Evolutionary conservation across 1,139 yeast genomes (phyloP), one percentile per base, ranked within the genome.

Genomic region (Candida pseudoviswanathii): DNA sequence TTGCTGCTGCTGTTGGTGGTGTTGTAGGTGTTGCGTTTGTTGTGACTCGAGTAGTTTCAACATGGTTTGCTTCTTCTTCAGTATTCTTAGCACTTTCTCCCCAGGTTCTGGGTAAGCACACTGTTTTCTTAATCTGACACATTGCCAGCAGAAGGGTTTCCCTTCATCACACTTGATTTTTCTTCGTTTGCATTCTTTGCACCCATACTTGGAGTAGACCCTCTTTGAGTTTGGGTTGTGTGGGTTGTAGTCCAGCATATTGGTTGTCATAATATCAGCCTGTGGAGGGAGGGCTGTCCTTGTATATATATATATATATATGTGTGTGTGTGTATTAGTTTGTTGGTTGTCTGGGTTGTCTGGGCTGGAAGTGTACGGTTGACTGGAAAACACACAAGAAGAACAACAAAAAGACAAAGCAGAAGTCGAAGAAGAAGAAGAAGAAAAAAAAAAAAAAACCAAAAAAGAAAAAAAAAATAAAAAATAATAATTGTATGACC

Each of bases 101-200:
- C 77, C 72, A 34, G 59, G 54, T 41, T 54, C 58, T 44, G 78
- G 73, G 52, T 73, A 73, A 6, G 62, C 59, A 52, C 78, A 73
- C 1, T 50, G 58, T 49, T 73, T 73, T 42, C 61, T 62, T 29
- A 73, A 59, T 40, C 77, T 53, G 3, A 63, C 56, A 54, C 78
- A 73, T 53, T 70, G 75, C 75, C 80, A 70, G 58, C 89, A 84
- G 41, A 62, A 63, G 1, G 87, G 87, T 53, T 81, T 80, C 1
- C 71, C 71, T 58, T 84, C 89, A 59, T 83, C 87, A 60, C 89
- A 84, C 61, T 71, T 72, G 47, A 72, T 71, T 50, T 73, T 73
- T 16, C 78, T 60, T 46, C 78, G 59, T 50, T 73, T 73, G 51
- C 78, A 73, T 54, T 73, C 78, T 43, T 70, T 58, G 53, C 78